These are phyloP conservation scores for Porcisia deanei DNA, from an alignment of 208 protist species.

Conservation along the genomic window DNA sequence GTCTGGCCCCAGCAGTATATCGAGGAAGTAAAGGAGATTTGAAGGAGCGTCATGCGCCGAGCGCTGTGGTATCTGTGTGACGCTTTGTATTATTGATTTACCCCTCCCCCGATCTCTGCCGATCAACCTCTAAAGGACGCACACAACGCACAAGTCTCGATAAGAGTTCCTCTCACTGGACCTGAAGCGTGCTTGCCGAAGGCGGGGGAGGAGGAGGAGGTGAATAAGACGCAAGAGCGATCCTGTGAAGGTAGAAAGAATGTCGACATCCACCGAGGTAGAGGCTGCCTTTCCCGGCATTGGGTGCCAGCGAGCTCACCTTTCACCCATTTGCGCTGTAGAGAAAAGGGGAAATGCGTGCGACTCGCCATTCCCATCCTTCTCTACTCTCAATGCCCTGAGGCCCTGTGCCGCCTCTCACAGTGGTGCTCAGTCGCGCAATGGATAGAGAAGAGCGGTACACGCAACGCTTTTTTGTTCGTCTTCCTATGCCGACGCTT, in stretches of 20 bases:
- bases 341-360: not conserved
- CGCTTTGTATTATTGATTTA: not conserved
- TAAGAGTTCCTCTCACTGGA: not conserved
- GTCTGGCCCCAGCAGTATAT: constrained; percentile 19
- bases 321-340: not conserved
- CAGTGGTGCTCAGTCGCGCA: not conserved
- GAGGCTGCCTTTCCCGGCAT: not conserved
- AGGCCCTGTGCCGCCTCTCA: not conserved
- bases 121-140: not conserved
- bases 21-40: constrained; percentile 4
- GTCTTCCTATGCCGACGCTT: not conserved
- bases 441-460: not conserved
- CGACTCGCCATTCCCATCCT: too few relatives aligned
- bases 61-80: not conserved
- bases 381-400: not conserved
- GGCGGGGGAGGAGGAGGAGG: too few relatives aligned
- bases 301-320: not conserved
- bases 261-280: not conserved
- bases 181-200: not conserved
- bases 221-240: not conserved
- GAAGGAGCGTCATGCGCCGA: not conserved
- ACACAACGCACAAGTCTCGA: not conserved
- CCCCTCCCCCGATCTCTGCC: not conserved
- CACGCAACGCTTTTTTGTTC: not conserved
- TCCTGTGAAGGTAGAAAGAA: not conserved